These are phyloP conservation scores for Simplicillium sp. DNA, from an alignment of 2,329 filamentous ascomycete species.

Conservation along the genomic window DNA sequence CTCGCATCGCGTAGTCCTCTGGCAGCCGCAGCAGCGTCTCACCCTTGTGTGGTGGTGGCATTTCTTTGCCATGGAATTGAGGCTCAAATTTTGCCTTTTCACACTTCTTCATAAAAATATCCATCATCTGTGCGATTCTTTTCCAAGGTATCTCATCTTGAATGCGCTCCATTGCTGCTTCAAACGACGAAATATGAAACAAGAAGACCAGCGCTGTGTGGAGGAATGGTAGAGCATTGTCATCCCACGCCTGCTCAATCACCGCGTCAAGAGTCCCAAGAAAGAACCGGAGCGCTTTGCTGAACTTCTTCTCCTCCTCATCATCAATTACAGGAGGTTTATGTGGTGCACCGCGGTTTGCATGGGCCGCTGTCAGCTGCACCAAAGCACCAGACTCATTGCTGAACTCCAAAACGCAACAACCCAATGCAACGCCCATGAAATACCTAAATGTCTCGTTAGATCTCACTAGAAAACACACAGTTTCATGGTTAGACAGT, in stretches of 20 bases:
- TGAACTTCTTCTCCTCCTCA: constrained; percentile 18
- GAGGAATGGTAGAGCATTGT: constrained; percentile 51
- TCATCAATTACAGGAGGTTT: constrained; percentile 11
- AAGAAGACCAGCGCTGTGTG: constrained; percentile 56
- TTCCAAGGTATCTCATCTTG: constrained; percentile 44
- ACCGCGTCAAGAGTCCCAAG: constrained; percentile 35
- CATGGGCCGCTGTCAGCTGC: constrained; percentile 14
- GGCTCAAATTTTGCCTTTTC: constrained; percentile 12
- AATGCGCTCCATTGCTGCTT: constrained; percentile 31
- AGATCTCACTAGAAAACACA: not conserved
- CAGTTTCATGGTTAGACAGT: not conserved
- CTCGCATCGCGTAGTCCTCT: constrained; percentile 60
- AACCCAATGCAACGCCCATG: constrained; percentile 20
- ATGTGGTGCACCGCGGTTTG: constrained; percentile 30
- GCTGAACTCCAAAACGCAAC: constrained; percentile 23
- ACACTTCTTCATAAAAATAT: constrained; percentile 18
- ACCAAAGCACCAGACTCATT: not conserved
- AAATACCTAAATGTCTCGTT: constrained; percentile 15
- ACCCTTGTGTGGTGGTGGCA: too few relatives aligned
- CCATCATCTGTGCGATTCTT: constrained; percentile 26
- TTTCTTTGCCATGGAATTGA: constrained; percentile 23
- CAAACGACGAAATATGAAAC: constrained; percentile 29
- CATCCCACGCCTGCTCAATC: constrained; percentile 42
- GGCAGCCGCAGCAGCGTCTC: constrained; percentile 45
- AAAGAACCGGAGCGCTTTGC: constrained; percentile 28